phyloP scores from a whole-genome alignment of 225 moss, liverwort and hornwort species.

The Polytrichum formosum region DNA sequence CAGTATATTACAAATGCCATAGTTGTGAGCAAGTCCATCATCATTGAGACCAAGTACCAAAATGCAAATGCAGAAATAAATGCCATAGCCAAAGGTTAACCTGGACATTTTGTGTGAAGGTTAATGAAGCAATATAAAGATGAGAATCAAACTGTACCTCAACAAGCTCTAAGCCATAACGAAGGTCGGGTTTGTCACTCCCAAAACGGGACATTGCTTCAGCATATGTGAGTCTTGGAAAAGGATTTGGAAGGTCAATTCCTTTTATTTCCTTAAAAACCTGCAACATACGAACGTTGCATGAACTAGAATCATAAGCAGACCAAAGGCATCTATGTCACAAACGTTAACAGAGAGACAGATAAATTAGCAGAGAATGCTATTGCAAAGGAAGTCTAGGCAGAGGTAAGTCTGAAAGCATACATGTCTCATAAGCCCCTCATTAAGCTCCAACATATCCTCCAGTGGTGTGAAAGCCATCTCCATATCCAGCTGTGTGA shows the following conservation, averaged over 20 bases:
- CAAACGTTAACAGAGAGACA: no score
- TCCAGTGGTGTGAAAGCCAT: slow-evolving; percentile 90
- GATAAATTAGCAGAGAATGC: no score
- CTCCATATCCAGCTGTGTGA: slow-evolving; percentile 96
- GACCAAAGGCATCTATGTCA: no score
- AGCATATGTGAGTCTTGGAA: slow-evolving; percentile 78
- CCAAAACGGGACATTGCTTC: slow-evolving; percentile 94
- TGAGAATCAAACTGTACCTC: slow-evolving; percentile 44
- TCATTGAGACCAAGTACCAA: no score
- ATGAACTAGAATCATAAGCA: no score
- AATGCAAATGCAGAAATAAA: no score
- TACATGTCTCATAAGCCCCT: slow-evolving; percentile 91
- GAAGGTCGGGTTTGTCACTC: slow-evolving; percentile 92
- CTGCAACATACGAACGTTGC: slow-evolving; percentile 17
- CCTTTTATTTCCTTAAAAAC: slow-evolving; percentile 73
- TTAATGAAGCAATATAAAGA: no score
- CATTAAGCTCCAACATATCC: slow-evolving; percentile 96
- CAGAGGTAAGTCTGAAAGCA: slow-evolving; percentile 17
- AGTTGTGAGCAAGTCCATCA: no score
- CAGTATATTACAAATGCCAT: no score
- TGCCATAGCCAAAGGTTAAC: no score
- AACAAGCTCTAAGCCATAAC: slow-evolving; percentile 77
- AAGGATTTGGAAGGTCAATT: slow-evolving; percentile 77
- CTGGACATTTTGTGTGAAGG: no score
- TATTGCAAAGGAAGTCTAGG: background rate